phyloP scores from a whole-genome alignment of 345 rosid species.

The Geranium brycei region DNA sequence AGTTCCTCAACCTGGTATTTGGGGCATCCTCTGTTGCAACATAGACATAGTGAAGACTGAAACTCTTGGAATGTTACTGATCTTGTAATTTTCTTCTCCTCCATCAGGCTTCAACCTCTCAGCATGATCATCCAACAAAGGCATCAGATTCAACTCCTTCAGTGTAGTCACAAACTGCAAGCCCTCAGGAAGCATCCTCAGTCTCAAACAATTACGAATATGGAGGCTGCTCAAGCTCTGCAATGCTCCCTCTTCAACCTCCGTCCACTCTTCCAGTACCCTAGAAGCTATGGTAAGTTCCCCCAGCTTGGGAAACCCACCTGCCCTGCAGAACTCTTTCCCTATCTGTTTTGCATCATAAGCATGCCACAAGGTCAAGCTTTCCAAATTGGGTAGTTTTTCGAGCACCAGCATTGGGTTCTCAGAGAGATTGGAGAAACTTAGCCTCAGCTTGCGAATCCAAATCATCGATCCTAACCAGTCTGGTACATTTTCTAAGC shows the following conservation, averaged over 20 bases:
- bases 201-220: slow-evolving; percentile 18
- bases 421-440: slow-evolving; percentile 23
- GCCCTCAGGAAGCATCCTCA: slow-evolving; percentile 31
- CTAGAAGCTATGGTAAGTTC: slow-evolving; percentile 23
- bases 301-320: slow-evolving; percentile 31
- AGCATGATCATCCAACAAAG: slow-evolving; percentile 24
- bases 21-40: neutral
- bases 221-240: slow-evolving; percentile 23
- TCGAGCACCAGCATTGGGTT: slow-evolving; percentile 24
- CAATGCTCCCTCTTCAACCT: slow-evolving; percentile 30
- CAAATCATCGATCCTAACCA: slow-evolving; percentile 23
- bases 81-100: slow-evolving; percentile 28
- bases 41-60: slow-evolving; percentile 17
- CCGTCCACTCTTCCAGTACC: slow-evolving; percentile 27
- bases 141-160: slow-evolving; percentile 18
- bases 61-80: slow-evolving; percentile 22
- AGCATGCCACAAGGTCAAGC: slow-evolving; percentile 21
- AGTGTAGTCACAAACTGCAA: slow-evolving; percentile 27
- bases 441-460: slow-evolving; percentile 21
- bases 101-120: slow-evolving; percentile 28
- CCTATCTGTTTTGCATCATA: slow-evolving; percentile 21
- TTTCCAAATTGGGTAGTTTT: slow-evolving; percentile 22
- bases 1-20: neutral
- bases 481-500: slow-evolving; percentile 16
- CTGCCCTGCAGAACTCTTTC: slow-evolving; percentile 28